Evolutionary conservation across 129 eudicot species (phyloP).

Genomic region (Sambucus nigra): DNA sequence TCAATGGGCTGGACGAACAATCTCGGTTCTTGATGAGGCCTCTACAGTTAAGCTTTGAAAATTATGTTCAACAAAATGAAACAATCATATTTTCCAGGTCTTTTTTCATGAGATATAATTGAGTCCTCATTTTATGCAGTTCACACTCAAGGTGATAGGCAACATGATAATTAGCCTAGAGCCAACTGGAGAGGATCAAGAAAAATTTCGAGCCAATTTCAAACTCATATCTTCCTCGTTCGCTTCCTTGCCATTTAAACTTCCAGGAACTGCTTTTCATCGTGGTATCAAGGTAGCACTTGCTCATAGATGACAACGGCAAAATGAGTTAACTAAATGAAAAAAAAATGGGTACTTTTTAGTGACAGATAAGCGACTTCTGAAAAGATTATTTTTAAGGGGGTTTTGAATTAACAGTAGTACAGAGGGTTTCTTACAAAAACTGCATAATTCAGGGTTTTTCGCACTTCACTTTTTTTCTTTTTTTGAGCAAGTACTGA

Average conservation of each 20-base stretch:
- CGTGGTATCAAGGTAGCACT: conserved; percentile 55
- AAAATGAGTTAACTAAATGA: not conserved
- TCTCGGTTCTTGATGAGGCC: conserved; percentile 74
- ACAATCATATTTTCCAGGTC: not conserved
- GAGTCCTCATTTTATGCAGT: conserved; percentile 30
- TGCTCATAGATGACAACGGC: not conserved
- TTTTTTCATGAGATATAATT: not conserved
- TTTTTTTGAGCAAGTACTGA: not conserved
- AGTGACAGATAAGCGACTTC: too few species aligned
- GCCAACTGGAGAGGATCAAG: conserved; percentile 71
- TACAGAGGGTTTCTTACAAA: too few species aligned
- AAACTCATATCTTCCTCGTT: conserved; percentile 61
- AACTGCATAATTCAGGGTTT: too few species aligned
- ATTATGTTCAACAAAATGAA: not conserved
- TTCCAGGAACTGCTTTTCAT: conserved; percentile 76
- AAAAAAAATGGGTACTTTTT: too few species aligned
- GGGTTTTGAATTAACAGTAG: too few species aligned
- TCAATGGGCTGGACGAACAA: conserved; percentile 44
- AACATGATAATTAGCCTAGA: conserved; percentile 87
- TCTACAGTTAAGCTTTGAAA: conserved; percentile 39
- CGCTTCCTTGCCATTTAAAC: conserved; percentile 63
- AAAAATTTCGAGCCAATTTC: conserved; percentile 58
- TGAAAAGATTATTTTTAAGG: too few species aligned
- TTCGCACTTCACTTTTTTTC: too few species aligned
- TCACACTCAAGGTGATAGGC: conserved; percentile 68